Evolutionary conservation across 495 filamentous ascomycete genomes (phyloP).

Genomic region (Paragyromitra xinjiangensis): DNA sequence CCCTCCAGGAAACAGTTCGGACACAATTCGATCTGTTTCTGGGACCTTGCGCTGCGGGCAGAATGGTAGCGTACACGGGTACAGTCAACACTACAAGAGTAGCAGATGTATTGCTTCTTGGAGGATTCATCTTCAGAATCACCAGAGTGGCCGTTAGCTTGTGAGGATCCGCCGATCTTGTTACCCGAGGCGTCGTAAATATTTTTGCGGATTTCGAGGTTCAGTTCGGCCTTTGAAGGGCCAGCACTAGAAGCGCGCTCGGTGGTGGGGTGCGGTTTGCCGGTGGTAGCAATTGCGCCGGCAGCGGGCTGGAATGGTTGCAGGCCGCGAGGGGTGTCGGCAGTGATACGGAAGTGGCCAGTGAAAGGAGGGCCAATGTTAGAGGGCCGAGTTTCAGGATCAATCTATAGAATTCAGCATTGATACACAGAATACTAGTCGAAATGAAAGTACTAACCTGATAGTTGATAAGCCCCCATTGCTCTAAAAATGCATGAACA

Average conservation of each 20-base stretch:
- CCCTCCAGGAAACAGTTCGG: constrained; percentile 86
- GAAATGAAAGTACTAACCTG: constrained; percentile 69
- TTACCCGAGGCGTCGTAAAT: constrained; percentile 94
- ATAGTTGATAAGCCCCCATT: constrained; percentile 99
- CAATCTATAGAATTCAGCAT: constrained; percentile 70
- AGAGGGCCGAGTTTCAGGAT: constrained; percentile 91
- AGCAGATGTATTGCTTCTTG: constrained; percentile 79
- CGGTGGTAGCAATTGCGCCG: constrained; percentile 74
- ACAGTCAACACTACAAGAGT: constrained; percentile 91
- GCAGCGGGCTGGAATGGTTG: constrained; percentile 93
- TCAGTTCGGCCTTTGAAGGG: constrained; percentile 79
- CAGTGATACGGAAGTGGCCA: constrained; percentile 92
- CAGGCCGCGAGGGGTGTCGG: constrained; percentile 92
- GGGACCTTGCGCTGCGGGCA: constrained; percentile 66
- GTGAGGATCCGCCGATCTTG: constrained; percentile 70
- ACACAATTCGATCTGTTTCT: constrained; percentile 68
- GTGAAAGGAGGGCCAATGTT: constrained; percentile 97
- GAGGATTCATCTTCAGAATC: constrained; percentile 71
- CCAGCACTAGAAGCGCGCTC: constrained; percentile 77
- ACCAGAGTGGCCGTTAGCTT: constrained; percentile 73
- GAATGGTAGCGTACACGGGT: constrained; percentile 91
- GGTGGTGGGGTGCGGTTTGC: constrained; percentile 74
- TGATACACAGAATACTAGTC: background rate
- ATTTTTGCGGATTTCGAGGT: constrained; percentile 89
- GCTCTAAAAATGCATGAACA: constrained; percentile 97